Percentiles rank a stretch among this genome's conserved stretches.
phyloP scores from a whole-genome alignment of 108 stramenopile species.

The Chaetoceros muelleri region DNA sequence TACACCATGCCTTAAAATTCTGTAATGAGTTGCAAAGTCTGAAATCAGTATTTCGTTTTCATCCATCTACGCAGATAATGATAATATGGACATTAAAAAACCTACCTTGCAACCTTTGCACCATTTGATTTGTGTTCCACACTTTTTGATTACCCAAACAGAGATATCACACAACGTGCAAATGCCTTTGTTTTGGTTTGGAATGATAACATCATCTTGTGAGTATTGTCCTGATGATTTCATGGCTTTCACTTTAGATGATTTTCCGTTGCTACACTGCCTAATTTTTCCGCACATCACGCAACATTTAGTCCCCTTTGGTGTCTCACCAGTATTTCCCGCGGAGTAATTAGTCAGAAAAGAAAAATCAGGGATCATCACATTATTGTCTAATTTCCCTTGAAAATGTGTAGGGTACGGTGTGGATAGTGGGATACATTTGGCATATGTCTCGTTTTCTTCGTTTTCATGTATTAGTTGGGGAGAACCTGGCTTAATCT shows the following conservation, averaged over 20 bases:
- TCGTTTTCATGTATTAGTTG: no score
- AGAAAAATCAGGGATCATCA: not conserved
- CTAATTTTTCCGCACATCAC: conserved; percentile 86
- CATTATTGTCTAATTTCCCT: not conserved
- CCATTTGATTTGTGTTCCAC: conserved; percentile 83
- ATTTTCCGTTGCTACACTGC: conserved; percentile 45
- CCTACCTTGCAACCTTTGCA: conserved; percentile 79
- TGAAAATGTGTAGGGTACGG: not conserved
- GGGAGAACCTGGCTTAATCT: no score
- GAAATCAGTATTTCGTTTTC: no score
- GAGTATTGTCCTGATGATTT: conserved; percentile 6
- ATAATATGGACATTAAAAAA: no score
- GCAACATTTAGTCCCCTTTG: conserved; percentile 78
- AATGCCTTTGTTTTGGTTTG: conserved; percentile 85
- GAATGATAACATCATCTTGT: conserved; percentile 47
- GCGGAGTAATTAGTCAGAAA: not conserved
- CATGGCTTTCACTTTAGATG: conserved; percentile 28
- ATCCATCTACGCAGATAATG: no score
- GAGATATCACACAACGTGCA: conserved; percentile 84
- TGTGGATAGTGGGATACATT: not conserved
- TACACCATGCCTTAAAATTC: conserved; percentile 85
- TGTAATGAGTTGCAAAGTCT: conserved; percentile 1
- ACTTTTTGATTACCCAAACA: conserved; percentile 73
- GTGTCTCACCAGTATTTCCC: conserved; percentile 5
- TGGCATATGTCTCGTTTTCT: not conserved